Evolutionary conservation across 352 stramenopile genomes (phyloP), one percentile per base, ranked within the genome.

Genomic region (Phytophthora ohioensis): DNA sequence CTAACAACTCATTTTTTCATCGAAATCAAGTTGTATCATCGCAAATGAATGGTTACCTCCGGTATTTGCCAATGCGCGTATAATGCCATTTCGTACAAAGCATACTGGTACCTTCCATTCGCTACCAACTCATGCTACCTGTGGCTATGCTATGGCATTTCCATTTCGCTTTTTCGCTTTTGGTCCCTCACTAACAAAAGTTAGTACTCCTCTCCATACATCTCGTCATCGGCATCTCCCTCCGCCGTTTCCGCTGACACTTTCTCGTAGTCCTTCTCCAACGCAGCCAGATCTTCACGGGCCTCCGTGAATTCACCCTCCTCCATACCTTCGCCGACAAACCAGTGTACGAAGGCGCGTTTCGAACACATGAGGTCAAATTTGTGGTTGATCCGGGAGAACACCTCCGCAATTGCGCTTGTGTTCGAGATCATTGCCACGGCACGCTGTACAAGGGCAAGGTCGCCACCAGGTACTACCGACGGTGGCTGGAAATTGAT

Each of bases 371-470:
- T 49, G 17, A 84, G 85, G 78, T 99, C 97, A 78, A 99, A 99
- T 91, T 99, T 99, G 90, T 99, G 95, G 72, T 99, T 96, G 71
- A 99, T 98, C 67, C 97, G 93, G 8, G 84, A 97, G 62, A 99
- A 97, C 17, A 98, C 97, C 78, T 99, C 97, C 32, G 95, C 96
- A 79, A 99, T 99, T 64, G 97, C 97, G 36, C 95, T 99, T 49
- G 95, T 99, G 91, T 99, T 99, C 58, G 95, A 97, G 77, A 99
- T 97, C 96, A 99, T 99, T 80, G 95, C 99, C 69, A 99, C 96
- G 39, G 97, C 97, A 67, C 97, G 95, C 82, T 99, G 97, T 57
- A 99, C 97, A 55, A 95, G 90, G n/a, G 97, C 97, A 59, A 99
- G 84, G 78, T 99, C 97, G 58, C 97, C 96, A 64, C 95, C 97